phyloP scores from a whole-genome alignment of 2,329 filamentous ascomycete species.

The Aspergillus thermomutatus region DNA sequence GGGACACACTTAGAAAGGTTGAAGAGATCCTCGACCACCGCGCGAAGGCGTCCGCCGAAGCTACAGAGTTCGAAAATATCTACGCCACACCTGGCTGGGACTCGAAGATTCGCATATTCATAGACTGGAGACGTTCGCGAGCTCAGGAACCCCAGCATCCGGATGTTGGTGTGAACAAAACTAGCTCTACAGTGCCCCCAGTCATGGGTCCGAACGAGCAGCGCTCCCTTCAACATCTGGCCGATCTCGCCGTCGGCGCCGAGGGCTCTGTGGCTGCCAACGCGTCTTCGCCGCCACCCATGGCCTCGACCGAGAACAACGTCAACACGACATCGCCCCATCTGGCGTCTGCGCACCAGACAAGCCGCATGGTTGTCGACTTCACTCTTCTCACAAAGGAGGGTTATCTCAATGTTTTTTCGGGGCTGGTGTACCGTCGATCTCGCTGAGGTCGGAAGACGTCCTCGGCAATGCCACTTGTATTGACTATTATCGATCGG shows the following conservation, averaged over 20 bases:
- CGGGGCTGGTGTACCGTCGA: constrained; percentile 33
- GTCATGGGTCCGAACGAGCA: constrained; percentile 42
- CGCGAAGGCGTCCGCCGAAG: constrained; percentile 27
- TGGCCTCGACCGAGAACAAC: constrained; percentile 23
- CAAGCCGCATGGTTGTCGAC: constrained; percentile 35
- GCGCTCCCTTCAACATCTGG: constrained; percentile 43
- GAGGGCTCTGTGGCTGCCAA: constrained; percentile 36
- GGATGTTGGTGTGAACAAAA: constrained; percentile 19
- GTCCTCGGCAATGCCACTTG: background rate
- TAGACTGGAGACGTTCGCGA: constrained; percentile 37
- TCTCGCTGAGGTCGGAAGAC: constrained; percentile 16
- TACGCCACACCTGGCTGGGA: constrained; percentile 41
- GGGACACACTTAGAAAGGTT: constrained; percentile 47
- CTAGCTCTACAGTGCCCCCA: constrained; percentile 24
- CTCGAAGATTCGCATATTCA: constrained; percentile 37
- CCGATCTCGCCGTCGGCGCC: constrained; percentile 43
- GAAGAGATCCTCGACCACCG: constrained; percentile 49
- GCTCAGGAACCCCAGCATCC: constrained; percentile 31
- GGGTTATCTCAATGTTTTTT: constrained; percentile 42
- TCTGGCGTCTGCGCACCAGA: constrained; percentile 23
- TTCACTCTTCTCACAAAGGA: constrained; percentile 41
- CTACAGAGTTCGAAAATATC: constrained; percentile 36
- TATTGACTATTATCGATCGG: background rate
- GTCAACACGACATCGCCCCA: constrained; percentile 23
- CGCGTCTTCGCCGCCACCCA: constrained; percentile 26